These are phyloP conservation scores for Cladosporium sphaerospermum DNA, from an alignment of 2,329 filamentous ascomycete species.

Conservation along the genomic window DNA sequence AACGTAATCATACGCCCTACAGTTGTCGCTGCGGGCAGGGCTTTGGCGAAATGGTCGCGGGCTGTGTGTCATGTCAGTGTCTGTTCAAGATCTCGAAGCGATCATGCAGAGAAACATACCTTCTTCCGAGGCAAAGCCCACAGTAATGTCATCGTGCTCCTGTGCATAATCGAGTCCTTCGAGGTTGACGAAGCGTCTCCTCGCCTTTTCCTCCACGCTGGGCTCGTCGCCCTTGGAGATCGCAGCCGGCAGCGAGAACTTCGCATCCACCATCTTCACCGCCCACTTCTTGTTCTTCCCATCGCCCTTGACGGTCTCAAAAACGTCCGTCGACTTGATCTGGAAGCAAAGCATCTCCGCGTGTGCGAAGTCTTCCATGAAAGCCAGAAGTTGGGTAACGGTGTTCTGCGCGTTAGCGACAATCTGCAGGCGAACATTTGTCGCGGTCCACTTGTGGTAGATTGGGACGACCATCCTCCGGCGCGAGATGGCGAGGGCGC, in stretches of 20 bases:
- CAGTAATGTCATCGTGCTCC: conserved; percentile 85
- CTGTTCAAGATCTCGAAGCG: not conserved
- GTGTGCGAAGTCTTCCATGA: conserved; percentile 82
- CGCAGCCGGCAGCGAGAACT: conserved; percentile 71
- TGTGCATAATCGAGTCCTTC: conserved; percentile 84
- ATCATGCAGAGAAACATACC: conserved; percentile 21
- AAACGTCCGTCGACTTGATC: conserved; percentile 75
- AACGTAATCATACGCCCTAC: conserved; percentile 38
- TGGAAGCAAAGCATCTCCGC: conserved; percentile 85
- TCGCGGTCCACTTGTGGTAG: conserved; percentile 89
- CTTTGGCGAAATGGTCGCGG: conserved; percentile 40
- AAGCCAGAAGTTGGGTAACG: conserved; percentile 70
- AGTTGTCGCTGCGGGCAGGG: conserved; percentile 39
- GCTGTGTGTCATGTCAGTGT: conserved; percentile 32
- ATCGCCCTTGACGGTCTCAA: conserved; percentile 53
- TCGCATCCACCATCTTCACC: conserved; percentile 78
- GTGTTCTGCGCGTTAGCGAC: conserved; percentile 60
- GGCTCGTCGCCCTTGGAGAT: conserved; percentile 48
- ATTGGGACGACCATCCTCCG: conserved; percentile 75
- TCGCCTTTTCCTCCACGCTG: conserved; percentile 46
- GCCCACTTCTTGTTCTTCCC: conserved; percentile 53
- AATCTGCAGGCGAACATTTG: conserved; percentile 71
- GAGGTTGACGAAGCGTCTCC: conserved; percentile 71
- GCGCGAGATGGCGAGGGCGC: conserved; percentile 72
- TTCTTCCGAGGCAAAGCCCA: conserved; percentile 71